Evolutionary conservation across 345 rosid genomes (phyloP).

Genomic region (Microcos paniculata): DNA sequence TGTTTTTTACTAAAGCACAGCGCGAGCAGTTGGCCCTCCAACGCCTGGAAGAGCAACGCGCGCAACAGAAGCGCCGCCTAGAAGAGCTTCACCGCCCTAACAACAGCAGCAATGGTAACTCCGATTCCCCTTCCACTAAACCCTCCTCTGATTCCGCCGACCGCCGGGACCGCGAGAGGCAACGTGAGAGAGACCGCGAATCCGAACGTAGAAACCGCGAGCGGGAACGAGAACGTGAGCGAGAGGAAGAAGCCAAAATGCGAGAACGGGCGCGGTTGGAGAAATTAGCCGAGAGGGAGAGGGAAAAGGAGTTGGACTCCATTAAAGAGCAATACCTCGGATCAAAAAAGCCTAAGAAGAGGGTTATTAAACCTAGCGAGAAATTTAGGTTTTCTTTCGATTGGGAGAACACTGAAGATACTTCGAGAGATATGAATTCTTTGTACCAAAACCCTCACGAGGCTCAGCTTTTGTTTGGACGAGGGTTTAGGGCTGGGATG

Average conservation of each 20-base stretch:
- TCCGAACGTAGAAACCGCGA: conserved; percentile 51
- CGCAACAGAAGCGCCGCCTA: conserved; percentile 43
- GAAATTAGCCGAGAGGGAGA: conserved; percentile 72
- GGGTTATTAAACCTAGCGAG: conserved; percentile 90
- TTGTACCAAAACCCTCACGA: conserved; percentile 94
- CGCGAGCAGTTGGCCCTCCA: conserved; percentile 74
- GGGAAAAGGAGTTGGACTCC: conserved; percentile 77
- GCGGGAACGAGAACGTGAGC: conserved; percentile 66
- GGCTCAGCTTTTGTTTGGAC: conserved; percentile 84
- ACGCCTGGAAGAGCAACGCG: conserved; percentile 72
- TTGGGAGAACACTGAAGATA: conserved; percentile 94
- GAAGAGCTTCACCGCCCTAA: conserved; percentile 25
- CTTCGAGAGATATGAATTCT: conserved; percentile 80
- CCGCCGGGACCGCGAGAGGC: conserved; percentile 36
- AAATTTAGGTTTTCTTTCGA: conserved; percentile 93
- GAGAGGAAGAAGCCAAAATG: conserved; percentile 61
- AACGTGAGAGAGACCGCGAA: conserved; percentile 37
- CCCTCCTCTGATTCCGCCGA: conserved; percentile 26
- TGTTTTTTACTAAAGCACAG: conserved; percentile 60
- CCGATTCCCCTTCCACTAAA: conserved; percentile 8
- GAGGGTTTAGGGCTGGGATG: conserved; percentile 96
- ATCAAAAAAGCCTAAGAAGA: conserved; percentile 90
- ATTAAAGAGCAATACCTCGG: conserved; percentile 91
- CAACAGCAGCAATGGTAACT: background rate
- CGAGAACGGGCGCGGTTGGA: conserved; percentile 69